A percentile compares a stretch with the other conserved stretches of the same genome.
Evolutionary conservation across 805 yeast species (phyloP).

Genomic region (Yarrowia alimentaria): DNA sequence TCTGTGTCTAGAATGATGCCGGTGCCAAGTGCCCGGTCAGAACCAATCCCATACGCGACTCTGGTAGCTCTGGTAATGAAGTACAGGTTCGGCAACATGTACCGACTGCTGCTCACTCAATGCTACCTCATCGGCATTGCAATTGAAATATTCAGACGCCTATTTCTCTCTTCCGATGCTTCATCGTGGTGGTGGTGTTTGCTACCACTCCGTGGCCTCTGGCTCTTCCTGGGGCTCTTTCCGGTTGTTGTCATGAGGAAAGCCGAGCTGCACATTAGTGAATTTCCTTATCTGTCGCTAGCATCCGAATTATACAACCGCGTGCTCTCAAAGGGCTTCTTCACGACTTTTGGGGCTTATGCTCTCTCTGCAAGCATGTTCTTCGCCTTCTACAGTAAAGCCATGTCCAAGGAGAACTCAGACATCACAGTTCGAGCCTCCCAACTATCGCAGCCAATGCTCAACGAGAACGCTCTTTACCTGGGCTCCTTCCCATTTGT

Average conservation of each 20-base stretch:
- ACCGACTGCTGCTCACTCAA: constrained; percentile 4
- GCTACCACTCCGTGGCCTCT: constrained; percentile 7
- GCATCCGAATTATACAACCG: constrained; percentile 19
- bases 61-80: constrained; percentile 20
- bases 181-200: constrained; percentile 26
- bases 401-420: constrained; percentile 19
- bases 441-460: constrained; percentile 23
- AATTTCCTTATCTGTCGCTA: constrained; percentile 28
- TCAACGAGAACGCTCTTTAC: constrained; percentile 14
- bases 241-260: constrained; percentile 31
- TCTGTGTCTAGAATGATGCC: constrained; percentile 26
- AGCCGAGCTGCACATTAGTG: constrained; percentile 28
- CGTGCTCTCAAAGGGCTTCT: constrained; percentile 16
- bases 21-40: constrained; percentile 17
- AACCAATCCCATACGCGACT: constrained; percentile 20
- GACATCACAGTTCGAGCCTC: not conserved
- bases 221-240: constrained; percentile 24
- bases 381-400: constrained; percentile 14
- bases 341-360: constrained; percentile 6
- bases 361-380: constrained; percentile 11
- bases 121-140: constrained; percentile 14
- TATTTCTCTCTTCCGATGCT: not conserved
- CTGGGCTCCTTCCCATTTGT: constrained; percentile 22
- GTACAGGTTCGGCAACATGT: constrained; percentile 22
- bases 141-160: constrained; percentile 1